phyloP scores from a whole-genome alignment of 164 flowering plant genomes.

The Stephania japonica region DNA sequence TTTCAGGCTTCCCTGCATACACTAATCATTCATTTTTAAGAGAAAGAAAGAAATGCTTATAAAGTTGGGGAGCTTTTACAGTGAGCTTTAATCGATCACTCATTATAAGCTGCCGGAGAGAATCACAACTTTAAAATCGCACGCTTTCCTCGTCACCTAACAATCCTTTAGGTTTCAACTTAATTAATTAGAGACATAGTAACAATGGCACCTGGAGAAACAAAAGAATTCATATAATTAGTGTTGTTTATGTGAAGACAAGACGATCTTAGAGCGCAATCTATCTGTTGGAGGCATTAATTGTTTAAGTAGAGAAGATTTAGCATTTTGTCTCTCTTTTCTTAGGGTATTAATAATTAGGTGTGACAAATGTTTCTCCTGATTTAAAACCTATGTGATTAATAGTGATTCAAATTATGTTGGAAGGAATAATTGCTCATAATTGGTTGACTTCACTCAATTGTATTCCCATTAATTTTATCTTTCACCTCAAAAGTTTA shows the following conservation, averaged over 20 bases:
- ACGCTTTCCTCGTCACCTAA: not conserved
- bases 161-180: conserved; percentile 5
- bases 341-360: not conserved
- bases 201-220: not conserved
- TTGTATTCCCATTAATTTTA: not conserved
- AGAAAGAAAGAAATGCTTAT: not conserved
- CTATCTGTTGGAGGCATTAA: not conserved
- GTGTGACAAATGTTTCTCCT: not conserved
- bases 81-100: conserved; percentile 17
- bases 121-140: not conserved
- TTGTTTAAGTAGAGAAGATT: conserved; percentile 4
- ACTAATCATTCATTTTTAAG: not conserved
- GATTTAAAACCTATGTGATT: not conserved
- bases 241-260: conserved; percentile 7
- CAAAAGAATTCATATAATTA: no score
- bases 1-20: not conserved
- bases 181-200: not conserved
- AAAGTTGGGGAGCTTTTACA: not conserved
- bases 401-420: not conserved
- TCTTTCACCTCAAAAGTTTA: conserved; percentile 2
- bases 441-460: conserved; percentile 18
- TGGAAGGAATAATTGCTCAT: conserved; percentile 26
- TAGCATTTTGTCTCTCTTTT: not conserved
- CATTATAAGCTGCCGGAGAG: not conserved
- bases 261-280: conserved; percentile 8